phyloP scores from a whole-genome alignment of 768 basidiomycete genomes.

The Russula sp. region DNA sequence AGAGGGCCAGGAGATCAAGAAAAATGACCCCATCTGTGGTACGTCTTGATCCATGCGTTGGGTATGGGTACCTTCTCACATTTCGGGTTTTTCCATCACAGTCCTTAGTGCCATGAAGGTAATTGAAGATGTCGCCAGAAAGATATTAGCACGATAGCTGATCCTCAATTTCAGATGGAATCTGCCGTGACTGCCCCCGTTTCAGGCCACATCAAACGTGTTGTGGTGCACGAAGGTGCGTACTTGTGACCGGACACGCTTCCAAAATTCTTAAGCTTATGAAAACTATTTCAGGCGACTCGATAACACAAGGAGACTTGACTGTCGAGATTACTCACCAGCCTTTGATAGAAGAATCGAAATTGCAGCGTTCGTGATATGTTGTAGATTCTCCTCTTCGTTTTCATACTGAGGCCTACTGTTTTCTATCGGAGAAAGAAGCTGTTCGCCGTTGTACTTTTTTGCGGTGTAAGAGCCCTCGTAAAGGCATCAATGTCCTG shows the following conservation, averaged over 20 bases:
- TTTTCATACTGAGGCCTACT: background rate
- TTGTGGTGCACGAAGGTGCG: conserved; percentile 81
- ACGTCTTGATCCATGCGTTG: conserved; percentile 31
- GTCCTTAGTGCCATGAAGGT: conserved; percentile 98
- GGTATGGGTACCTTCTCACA: conserved; percentile 15
- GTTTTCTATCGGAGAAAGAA: background rate
- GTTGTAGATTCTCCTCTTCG: background rate
- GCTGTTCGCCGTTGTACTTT: background rate
- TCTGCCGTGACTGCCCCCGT: conserved; percentile 94
- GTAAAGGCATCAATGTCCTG: background rate
- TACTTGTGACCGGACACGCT: conserved; percentile 5
- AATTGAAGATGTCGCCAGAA: conserved; percentile 25
- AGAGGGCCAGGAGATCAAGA: conserved; percentile 96
- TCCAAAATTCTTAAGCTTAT: background rate
- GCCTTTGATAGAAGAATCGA: background rate
- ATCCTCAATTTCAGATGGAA: conserved; percentile 68
- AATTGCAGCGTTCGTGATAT: background rate
- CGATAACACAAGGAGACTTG: conserved; percentile 90
- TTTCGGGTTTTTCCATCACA: conserved; percentile 27
- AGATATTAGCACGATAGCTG: conserved; percentile 19
- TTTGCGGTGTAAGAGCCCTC: conserved; percentile 1
- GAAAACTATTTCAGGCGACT: conserved; percentile 56
- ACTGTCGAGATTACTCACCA: conserved; percentile 80
- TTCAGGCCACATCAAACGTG: conserved; percentile 91
- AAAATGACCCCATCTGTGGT: conserved; percentile 93